These are phyloP conservation scores for Nematodospora anomalae DNA, from an alignment of 1,139 yeast genomes.

Conservation along the genomic window DNA sequence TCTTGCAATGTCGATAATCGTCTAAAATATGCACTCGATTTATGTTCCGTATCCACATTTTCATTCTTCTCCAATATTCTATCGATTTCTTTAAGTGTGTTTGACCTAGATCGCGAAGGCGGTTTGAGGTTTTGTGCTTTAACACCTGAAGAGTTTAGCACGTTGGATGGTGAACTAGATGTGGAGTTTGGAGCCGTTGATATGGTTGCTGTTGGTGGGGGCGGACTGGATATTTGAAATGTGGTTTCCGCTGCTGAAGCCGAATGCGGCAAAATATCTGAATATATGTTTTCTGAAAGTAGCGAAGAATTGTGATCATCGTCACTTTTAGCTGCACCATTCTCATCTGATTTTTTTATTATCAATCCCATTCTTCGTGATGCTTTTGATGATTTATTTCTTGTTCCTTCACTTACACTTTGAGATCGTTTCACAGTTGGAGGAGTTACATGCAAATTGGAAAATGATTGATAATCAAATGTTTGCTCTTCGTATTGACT, in stretches of 20 bases:
- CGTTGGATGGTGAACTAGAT: conserved; percentile 15
- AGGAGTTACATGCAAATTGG: conserved; percentile 12
- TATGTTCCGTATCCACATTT: conserved; percentile 44
- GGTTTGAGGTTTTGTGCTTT: conserved; percentile 16
- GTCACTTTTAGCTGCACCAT: conserved; percentile 8
- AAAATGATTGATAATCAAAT: conserved; percentile 6
- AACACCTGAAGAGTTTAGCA: conserved; percentile 10
- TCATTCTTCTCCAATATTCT: conserved; percentile 42
- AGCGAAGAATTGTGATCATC: conserved; percentile 3
- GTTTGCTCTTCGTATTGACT: conserved; percentile 7
- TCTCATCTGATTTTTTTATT: conserved; percentile 42
- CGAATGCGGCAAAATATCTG: conserved; percentile 5
- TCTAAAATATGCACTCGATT: conserved; percentile 68
- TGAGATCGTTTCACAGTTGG: conserved; percentile 44
- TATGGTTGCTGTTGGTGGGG: conserved; percentile 10
- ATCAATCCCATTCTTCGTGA: conserved; percentile 68
- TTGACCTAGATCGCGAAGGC: conserved; percentile 35
- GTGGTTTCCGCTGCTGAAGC: conserved; percentile 29
- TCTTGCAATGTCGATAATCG: conserved; percentile 71
- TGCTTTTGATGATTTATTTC: conserved; percentile 61
- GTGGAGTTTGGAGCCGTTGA: conserved; percentile 11
- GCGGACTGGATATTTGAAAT: conserved; percentile 23
- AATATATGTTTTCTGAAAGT: not conserved
- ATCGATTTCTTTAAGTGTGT: conserved; percentile 43
- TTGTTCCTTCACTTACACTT: conserved; percentile 41